Base-by-base conservation (phyloP, 1,284 basidiomycete species). In the Sphagnurus paluster region DNA sequence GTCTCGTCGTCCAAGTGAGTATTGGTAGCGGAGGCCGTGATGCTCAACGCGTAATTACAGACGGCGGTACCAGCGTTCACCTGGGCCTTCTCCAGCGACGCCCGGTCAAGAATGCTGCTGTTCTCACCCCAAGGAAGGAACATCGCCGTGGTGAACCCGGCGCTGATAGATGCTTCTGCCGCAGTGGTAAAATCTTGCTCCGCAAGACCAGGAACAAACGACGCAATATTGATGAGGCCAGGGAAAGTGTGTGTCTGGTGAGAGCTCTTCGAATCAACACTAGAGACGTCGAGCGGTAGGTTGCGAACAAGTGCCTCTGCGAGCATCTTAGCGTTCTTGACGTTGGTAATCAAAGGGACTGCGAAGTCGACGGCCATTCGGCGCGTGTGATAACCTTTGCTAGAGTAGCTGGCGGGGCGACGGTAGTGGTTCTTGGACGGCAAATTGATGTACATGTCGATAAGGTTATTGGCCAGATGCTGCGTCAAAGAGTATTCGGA, bases 331-430 rank as follows among this genome's bases (percentile, higher is more conserved):
- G 97, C 97, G 64, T 94, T 95, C 77, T 99, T 99, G 72, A 99
- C 90, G 66, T 99, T 99, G 49, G 96, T 99, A 66, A 99, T 94
- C 44, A 99, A 77, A 0, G 97, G 96, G 29, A 99, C 87, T 25
- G 94, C 95, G 62, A 96, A 98, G 70, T 99, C 96, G 54, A 99
- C 96, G n/a, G 97, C 96, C 90, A 98, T 95, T 55, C 96, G 90
- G 65, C 97, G 90, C 24, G 94, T 96, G 53, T 86, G 84, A 70
- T 99, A 99, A 9, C 96, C 97, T 69, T 97, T 96, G 65, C 93
- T 98, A 46, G 93, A 86, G 67, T 98, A 99, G 67, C 89, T 96
- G 11, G 94, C 95, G 7, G 96, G 96, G 37, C 97, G 90, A 53
- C 97, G 90, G 70, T 94, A 99, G 64, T 95, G 85, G 70, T 99